phyloP scores from a whole-genome alignment of 306 rosid species.

The Hippophae tibetana region DNA sequence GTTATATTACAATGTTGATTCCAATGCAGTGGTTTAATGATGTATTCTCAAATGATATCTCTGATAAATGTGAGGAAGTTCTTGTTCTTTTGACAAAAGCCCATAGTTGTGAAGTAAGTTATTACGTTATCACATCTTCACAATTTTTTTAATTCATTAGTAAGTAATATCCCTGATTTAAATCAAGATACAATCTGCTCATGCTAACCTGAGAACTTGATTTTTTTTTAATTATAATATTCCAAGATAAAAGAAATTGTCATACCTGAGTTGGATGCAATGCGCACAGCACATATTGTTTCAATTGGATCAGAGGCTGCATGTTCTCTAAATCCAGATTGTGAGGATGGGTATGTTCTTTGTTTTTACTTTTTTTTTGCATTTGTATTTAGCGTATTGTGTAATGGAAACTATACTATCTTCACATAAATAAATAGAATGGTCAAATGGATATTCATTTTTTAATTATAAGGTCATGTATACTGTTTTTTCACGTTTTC shows the following conservation, averaged over 20 bases:
- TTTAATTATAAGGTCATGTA: too few species aligned
- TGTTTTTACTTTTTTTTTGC: background rate
- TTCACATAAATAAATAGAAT: background rate
- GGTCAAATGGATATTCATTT: background rate
- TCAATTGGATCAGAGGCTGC: conserved; percentile 76
- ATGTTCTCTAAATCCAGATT: conserved; percentile 49
- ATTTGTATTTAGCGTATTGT: background rate
- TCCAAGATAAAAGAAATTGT: conserved; percentile 60
- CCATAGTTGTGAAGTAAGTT: conserved; percentile 80
- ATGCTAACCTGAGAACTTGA: conserved; percentile 20
- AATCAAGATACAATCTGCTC: background rate
- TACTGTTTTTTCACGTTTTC: background rate
- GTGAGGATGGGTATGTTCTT: conserved; percentile 68
- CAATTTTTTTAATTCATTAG: conserved; percentile 9
- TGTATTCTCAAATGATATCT: conserved; percentile 65
- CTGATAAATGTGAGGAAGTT: conserved; percentile 74
- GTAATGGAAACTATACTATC: background rate
- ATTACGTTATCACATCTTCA: conserved; percentile 6
- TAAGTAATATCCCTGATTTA: background rate
- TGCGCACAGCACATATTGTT: conserved; percentile 77
- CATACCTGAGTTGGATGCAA: conserved; percentile 77
- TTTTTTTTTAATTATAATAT: conserved; percentile 9
- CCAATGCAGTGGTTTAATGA: conserved; percentile 82
- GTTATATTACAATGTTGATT: conserved; percentile 8
- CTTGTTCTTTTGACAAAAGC: conserved; percentile 44